These are phyloP conservation scores for Tylopilus subfusipes DNA, from an alignment of 768 basidiomycete species.

Conservation along the genomic window DNA sequence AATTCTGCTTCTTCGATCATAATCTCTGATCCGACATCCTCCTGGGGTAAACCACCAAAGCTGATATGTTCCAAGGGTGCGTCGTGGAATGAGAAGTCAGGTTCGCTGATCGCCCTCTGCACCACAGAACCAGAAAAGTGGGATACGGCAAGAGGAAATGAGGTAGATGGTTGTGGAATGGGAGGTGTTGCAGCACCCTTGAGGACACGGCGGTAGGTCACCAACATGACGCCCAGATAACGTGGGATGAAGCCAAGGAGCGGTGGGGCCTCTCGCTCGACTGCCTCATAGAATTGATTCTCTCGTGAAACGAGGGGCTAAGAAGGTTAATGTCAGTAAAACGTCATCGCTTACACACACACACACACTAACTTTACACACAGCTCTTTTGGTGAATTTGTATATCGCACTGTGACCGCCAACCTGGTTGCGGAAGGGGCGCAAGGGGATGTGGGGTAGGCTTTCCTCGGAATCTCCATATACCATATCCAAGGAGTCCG, in stretches of 20 bases:
- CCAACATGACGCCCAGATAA: constrained; percentile 97
- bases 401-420: constrained; percentile 97
- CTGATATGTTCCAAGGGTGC: not conserved
- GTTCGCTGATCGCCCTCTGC: constrained; percentile 28
- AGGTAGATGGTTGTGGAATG: constrained; percentile 11
- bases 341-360: not conserved
- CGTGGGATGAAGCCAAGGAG: constrained; percentile 94
- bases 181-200: constrained; percentile 34
- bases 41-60: constrained; percentile 18
- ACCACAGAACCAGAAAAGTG: constrained; percentile 27
- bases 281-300: constrained; percentile 96
- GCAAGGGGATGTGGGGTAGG: constrained; percentile 85
- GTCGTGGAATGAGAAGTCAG: constrained; percentile 6
- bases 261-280: constrained; percentile 90
- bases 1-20: constrained; percentile 70
- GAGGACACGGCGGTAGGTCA: constrained; percentile 84
- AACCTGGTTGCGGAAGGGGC: constrained; percentile 96
- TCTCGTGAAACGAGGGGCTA: constrained; percentile 96
- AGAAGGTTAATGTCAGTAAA: constrained; percentile 12
- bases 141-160: constrained; percentile 19
- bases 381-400: constrained; percentile 94
- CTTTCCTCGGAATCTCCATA: constrained; percentile 51
- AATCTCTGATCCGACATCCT: constrained; percentile 41
- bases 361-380: constrained; percentile 81
- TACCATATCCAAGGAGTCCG: constrained; percentile 38